Evolutionary conservation across 176 grass and related monocot genomes (phyloP), one percentile per base, ranked within the genome.

Genomic region (Paspalum vaginatum): DNA sequence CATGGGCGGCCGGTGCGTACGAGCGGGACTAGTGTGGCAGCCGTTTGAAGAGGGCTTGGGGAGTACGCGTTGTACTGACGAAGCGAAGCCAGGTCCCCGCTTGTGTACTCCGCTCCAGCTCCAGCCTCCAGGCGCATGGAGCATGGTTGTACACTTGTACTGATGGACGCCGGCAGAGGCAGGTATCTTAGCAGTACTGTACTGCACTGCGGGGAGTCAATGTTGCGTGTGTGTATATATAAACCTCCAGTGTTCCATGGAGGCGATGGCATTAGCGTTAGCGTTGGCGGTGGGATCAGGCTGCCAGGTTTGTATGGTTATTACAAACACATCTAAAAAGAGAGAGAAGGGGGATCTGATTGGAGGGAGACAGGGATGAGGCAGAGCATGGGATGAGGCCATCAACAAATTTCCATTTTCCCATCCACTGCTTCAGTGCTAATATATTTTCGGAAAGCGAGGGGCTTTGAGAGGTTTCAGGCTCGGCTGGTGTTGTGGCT

Each of bases 301-400:
- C 78, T 49, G 21, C 21, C 60, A 43, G 74, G 45, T 85, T 69
- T 60, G 18, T 24, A 26, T 25, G 20, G 15, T 13, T 48, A 78
- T 13, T 48, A 78, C 41, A 42, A 3, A 49, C 12, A 79, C 8
- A 54, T 2, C 14, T 40, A n/a, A 79, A 17, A 11, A 9, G 0
- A 58, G 48, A 55, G 55, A 86, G 76, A 54, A 47, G 64, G 61
- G 75, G 68, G 68, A 26, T 71, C 10, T 48, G 82, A 62, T 68
- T 81, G 65, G 83, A 94, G 92, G 65, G 83, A 94, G 92, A 67
- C 89, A 89, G 83, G 86, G 86, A 91, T 24, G 89, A 84, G 87
- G 60, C 74, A 79, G 92, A 87, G 92, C 92, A 94, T 79, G 92
- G 86, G 89, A 91, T 87, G 86, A 20, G 61, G 86, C 79, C 26